Conservation (phyloP, 306 rosid genomes). For the Gastrolobium bilobum region DNA sequence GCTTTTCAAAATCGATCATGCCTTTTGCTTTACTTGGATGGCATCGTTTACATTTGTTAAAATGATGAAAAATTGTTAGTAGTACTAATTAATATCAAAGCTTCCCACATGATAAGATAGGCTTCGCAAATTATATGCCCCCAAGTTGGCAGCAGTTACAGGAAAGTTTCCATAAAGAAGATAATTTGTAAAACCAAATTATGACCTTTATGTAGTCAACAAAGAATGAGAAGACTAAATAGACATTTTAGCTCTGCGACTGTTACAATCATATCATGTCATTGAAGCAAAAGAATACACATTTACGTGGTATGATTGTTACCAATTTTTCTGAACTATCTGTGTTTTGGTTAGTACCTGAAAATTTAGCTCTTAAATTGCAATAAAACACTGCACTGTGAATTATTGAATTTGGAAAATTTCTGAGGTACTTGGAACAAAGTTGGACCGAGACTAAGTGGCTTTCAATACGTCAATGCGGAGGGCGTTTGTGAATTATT, state of each 20-base stretch:
- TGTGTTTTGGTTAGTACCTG: not conserved
- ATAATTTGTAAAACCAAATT: conserved; percentile 42
- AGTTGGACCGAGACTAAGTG: conserved; percentile 21
- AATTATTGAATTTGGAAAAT: not conserved
- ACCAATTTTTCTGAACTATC: conserved; percentile 8
- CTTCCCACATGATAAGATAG: conserved; percentile 41
- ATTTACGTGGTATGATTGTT: conserved; percentile 1
- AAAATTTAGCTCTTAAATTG: conserved; percentile 1
- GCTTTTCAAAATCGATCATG: conserved; percentile 31
- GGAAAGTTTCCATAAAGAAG: conserved; percentile 29
- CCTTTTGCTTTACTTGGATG: conserved; percentile 55
- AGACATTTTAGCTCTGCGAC: conserved; percentile 12
- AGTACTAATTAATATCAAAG: conserved; percentile 47
- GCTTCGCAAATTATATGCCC: conserved; percentile 42
- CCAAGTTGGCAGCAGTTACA: conserved; percentile 27
- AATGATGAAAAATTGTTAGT: conserved; percentile 50
- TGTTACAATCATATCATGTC: not conserved
- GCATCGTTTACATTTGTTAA: conserved; percentile 48
- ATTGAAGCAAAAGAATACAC: not conserved
- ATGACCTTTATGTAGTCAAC: conserved; percentile 18
- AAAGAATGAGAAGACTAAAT: not conserved
- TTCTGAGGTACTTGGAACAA: not conserved
- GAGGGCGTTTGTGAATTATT: conserved; percentile 37
- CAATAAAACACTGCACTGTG: conserved; percentile 2
- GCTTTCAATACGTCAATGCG: conserved; percentile 13